Conservation (phyloP, 331 rosid species). For the Ulmus americana region DNA sequence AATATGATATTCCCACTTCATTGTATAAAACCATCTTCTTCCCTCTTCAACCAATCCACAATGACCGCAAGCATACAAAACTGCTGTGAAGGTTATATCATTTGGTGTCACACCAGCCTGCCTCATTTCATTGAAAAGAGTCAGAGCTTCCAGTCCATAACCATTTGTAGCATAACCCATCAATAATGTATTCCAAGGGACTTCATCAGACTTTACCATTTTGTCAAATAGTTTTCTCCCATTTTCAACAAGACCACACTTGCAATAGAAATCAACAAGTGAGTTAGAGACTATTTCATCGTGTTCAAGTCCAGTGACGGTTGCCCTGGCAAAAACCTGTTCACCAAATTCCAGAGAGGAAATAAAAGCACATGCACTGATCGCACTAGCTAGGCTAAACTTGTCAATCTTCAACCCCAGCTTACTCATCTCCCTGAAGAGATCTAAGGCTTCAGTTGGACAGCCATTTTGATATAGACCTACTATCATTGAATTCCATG, state of each 20-base stretch:
- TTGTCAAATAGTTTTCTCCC: slow-evolving; percentile 50
- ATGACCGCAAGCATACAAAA: slow-evolving; percentile 76
- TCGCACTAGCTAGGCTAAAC: slow-evolving; percentile 66
- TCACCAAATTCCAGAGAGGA: slow-evolving; percentile 66
- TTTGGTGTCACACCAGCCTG: slow-evolving; percentile 47
- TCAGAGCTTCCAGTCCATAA: slow-evolving; percentile 57
- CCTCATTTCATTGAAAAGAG: slow-evolving; percentile 52
- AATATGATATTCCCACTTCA: slow-evolving; percentile 47
- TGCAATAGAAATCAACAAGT: slow-evolving; percentile 72
- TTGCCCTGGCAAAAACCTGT: slow-evolving; percentile 61
- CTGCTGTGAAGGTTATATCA: slow-evolving; percentile 53
- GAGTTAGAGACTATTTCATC: slow-evolving; percentile 55
- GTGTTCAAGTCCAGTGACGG: slow-evolving; percentile 49
- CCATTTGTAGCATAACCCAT: slow-evolving; percentile 88
- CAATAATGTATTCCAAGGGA: slow-evolving; percentile 79
- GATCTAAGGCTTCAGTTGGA: slow-evolving; percentile 54
- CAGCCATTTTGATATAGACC: slow-evolving; percentile 63
- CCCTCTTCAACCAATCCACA: slow-evolving; percentile 70
- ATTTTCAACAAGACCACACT: slow-evolving; percentile 58
- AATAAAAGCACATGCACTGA: slow-evolving; percentile 64
- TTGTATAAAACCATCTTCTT: slow-evolving; percentile 44
- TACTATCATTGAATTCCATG: slow-evolving; percentile 74
- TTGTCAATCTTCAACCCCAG: slow-evolving; percentile 50
- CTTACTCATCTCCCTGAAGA: slow-evolving; percentile 51
- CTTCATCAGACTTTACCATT: slow-evolving; percentile 52